A percentile compares a stretch with the other conserved stretches of the same genome.
phyloP scores from a whole-genome alignment of 1,284 basidiomycete genomes.

The Boletus coffeatus region DNA sequence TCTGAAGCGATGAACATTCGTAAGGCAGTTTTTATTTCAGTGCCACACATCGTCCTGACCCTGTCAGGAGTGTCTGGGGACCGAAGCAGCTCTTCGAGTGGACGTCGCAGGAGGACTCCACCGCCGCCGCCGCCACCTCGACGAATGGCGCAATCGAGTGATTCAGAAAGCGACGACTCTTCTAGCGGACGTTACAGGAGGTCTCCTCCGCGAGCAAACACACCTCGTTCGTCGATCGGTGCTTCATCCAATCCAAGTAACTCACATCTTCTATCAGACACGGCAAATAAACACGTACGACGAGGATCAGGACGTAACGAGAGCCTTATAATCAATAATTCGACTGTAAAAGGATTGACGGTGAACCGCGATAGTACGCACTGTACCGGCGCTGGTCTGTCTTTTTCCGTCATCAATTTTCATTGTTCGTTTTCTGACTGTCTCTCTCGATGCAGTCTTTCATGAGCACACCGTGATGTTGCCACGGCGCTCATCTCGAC shows the following conservation, averaged over 20 bases:
- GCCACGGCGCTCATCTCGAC: neutral
- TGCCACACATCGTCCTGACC: neutral
- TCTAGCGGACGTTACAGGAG: constrained; percentile 1
- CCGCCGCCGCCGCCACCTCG: neutral
- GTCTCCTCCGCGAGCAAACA: constrained; percentile 4
- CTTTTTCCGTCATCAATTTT: neutral
- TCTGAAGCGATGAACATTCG: constrained; percentile 4
- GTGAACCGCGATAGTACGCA: constrained; percentile 10
- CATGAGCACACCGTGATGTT: neutral
- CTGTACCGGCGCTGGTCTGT: constrained; percentile 15
- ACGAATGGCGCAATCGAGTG: neutral
- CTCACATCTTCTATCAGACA: neutral
- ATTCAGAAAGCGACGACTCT: neutral
- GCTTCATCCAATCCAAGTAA: neutral
- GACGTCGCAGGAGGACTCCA: constrained; percentile 1
- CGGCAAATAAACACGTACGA: neutral
- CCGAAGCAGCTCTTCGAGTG: neutral
- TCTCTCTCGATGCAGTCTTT: constrained; percentile 5
- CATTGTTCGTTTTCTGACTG: neutral
- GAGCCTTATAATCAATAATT: neutral
- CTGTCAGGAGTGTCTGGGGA: constrained; percentile 1
- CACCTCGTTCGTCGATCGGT: neutral
- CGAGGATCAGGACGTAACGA: neutral
- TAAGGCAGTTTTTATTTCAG: neutral
- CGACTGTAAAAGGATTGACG: constrained; percentile 8